phyloP scores from a whole-genome alignment of 2,329 filamentous ascomycete species.

The Cephalotrichum gorgonifer region DNA sequence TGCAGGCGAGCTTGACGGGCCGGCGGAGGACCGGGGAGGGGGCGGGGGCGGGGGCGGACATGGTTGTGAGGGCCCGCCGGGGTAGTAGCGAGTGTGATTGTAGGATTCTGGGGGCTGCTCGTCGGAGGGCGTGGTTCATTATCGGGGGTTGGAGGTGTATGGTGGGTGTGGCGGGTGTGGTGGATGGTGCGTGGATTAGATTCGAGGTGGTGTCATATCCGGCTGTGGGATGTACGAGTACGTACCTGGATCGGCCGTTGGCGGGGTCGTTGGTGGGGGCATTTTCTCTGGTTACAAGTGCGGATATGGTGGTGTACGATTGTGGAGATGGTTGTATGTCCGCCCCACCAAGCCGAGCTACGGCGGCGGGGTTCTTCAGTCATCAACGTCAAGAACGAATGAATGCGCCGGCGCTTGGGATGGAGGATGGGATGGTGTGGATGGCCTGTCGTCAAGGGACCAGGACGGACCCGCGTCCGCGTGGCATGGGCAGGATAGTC shows the following conservation, averaged over 20 bases:
- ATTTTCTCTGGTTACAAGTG: no score
- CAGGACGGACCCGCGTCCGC: background rate
- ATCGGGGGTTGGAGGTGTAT: background rate
- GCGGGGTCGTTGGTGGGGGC: background rate
- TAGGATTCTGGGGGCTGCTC: background rate
- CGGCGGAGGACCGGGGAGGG: slow-evolving; percentile 51
- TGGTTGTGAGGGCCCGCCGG: slow-evolving; percentile 8
- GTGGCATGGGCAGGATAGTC: background rate
- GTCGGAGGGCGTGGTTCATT: slow-evolving; percentile 4
- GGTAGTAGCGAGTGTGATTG: background rate
- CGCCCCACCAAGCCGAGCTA: background rate
- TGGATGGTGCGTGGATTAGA: background rate
- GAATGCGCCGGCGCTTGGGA: background rate
- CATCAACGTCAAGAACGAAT: background rate
- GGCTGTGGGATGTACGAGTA: background rate
- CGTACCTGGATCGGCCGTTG: background rate
- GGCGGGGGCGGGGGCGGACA: slow-evolving; percentile 15
- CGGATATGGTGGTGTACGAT: no score
- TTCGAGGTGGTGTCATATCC: background rate
- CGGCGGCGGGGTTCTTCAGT: no score
- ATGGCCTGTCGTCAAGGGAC: background rate
- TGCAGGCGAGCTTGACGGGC: slow-evolving; percentile 67
- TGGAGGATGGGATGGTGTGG: background rate
- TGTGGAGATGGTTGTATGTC: no score
- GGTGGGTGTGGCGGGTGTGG: background rate